Conservation (phyloP, 176 grass and related monocot genomes). For the Elymus sibiricus region DNA sequence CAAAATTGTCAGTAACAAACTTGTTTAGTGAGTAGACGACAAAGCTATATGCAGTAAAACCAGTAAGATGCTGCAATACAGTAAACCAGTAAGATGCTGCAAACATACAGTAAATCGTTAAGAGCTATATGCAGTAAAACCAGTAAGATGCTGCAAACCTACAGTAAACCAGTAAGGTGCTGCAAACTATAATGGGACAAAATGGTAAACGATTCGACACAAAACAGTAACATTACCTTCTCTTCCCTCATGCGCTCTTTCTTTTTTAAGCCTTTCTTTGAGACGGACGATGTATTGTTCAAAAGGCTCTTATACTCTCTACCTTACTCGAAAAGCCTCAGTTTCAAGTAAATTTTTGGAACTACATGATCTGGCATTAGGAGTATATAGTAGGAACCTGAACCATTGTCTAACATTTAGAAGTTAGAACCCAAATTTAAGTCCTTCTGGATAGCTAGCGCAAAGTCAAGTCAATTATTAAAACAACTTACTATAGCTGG, state of each 20-base stretch:
- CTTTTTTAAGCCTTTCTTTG: no score
- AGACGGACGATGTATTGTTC: no score
- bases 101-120: neutral
- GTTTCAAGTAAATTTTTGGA: neutral
- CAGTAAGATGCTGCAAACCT: no score
- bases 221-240: slow-evolving; percentile 57
- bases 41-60: no score
- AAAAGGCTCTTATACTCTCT: no score
- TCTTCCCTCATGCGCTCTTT: slow-evolving; percentile 77
- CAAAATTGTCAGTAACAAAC: slow-evolving; percentile 18
- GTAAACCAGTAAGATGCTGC: neutral
- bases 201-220: neutral
- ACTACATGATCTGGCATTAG: neutral
- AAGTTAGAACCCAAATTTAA: slow-evolving; percentile 2
- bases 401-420: neutral
- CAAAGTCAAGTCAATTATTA: neutral
- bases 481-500: neutral
- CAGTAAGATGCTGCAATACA: no score
- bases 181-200: neutral
- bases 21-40: neutral
- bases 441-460: neutral
- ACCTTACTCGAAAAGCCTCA: neutral
- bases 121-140: no score
- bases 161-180: no score
- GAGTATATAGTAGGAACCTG: neutral